Evolutionary conservation across 495 filamentous ascomycete genomes (phyloP).

Genomic region (Jackrogersella minutella): DNA sequence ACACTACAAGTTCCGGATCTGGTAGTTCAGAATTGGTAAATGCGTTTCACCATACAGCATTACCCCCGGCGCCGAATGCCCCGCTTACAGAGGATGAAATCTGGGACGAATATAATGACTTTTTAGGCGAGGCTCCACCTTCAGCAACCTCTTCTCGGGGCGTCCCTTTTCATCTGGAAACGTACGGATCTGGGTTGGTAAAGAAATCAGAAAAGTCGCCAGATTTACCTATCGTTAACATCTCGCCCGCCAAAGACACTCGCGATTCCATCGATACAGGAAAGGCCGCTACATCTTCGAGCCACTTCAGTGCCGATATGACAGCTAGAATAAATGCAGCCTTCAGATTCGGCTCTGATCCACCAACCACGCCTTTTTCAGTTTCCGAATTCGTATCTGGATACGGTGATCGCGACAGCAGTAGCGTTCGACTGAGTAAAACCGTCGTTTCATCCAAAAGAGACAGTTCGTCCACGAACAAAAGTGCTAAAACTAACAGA

Average conservation of each 20-base stretch:
- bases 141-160: constrained; percentile 60
- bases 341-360: constrained; percentile 47
- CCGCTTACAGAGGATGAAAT: constrained; percentile 82
- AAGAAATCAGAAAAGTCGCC: constrained; percentile 44
- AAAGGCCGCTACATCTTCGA: constrained; percentile 46
- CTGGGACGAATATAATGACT: constrained; percentile 94
- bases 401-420: constrained; percentile 57
- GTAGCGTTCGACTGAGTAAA: constrained; percentile 40
- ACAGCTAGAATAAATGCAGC: constrained; percentile 54
- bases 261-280: constrained; percentile 44
- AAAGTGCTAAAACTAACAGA: constrained; percentile 47
- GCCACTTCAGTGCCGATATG: constrained; percentile 57
- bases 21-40: constrained; percentile 66
- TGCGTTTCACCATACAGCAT: constrained; percentile 65
- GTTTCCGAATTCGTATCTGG: constrained; percentile 62
- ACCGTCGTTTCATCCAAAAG: constrained; percentile 40
- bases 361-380: constrained; percentile 59
- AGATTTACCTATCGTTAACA: constrained; percentile 52
- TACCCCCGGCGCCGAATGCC: constrained; percentile 65
- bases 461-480: constrained; percentile 51
- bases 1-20: constrained; percentile 64
- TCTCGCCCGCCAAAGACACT: constrained; percentile 41
- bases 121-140: constrained; percentile 73
- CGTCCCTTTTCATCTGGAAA: constrained; percentile 56
- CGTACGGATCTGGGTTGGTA: constrained; percentile 43